These are phyloP conservation scores for Linnemannia zychae DNA, from an alignment of 192 early-diverging fungal species.

Conservation along the genomic window DNA sequence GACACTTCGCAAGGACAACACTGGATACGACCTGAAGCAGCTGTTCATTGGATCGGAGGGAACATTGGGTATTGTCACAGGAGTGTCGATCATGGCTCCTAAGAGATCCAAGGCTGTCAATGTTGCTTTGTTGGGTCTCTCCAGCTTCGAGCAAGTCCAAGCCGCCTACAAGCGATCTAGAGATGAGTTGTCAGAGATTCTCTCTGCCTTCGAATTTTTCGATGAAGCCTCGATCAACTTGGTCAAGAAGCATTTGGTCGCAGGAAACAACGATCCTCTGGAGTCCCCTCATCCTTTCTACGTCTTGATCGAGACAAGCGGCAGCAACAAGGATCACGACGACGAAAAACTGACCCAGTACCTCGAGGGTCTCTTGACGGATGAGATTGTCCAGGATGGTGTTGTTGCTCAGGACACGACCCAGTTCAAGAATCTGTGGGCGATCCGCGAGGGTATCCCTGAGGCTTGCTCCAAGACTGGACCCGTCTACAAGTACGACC, in stretches of 20 bases:
- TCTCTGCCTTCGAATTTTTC: conserved; percentile 99
- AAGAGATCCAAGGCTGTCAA: conserved; percentile 78
- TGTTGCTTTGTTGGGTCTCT: conserved; percentile 86
- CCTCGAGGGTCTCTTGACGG: conserved; percentile 85
- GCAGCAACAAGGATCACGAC: conserved; percentile 95
- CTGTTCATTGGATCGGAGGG: conserved; percentile 98
- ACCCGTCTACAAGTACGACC: conserved; percentile 96
- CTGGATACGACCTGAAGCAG: conserved; percentile 97
- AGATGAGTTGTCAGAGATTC: conserved; percentile 89
- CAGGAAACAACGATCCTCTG: conserved; percentile 76
- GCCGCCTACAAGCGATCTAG: conserved; percentile 83
- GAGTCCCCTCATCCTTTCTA: conserved; percentile 86
- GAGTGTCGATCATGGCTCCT: conserved; percentile 90
- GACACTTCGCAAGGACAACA: conserved; percentile 97
- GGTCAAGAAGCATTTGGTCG: conserved; percentile 79
- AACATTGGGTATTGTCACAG: conserved; percentile 94
- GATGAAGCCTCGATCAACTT: conserved; percentile 83
- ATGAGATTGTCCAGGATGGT: conserved; percentile 87
- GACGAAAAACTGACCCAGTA: conserved; percentile 88
- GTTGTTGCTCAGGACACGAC: conserved; percentile 91
- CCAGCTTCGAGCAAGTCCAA: conserved; percentile 86
- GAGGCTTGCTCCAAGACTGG: conserved; percentile 93
- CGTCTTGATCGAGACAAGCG: conserved; percentile 94
- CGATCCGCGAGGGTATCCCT: conserved; percentile 94
- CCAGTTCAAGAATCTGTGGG: conserved; percentile 89